These are phyloP conservation scores for Heteromeles arbutifolia DNA, from an alignment of 306 rosid species.

Conservation along the genomic window DNA sequence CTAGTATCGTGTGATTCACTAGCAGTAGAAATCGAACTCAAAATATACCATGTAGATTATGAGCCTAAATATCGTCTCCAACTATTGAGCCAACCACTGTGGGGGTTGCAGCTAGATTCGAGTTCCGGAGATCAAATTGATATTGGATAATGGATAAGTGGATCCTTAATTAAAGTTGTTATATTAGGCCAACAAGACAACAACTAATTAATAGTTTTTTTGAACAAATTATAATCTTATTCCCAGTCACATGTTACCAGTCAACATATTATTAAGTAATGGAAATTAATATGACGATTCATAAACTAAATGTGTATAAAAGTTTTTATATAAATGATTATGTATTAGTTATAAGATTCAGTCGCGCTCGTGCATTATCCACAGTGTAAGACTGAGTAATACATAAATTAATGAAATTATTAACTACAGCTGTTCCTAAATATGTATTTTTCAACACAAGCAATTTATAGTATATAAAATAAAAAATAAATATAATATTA, in stretches of 20 bases:
- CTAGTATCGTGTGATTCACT: too few relatives aligned
- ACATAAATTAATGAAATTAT: background rate
- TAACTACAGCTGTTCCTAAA: background rate
- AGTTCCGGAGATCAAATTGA: background rate
- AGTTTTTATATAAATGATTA: too few relatives aligned
- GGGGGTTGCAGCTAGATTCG: too few relatives aligned
- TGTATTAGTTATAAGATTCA: background rate
- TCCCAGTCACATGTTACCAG: too few relatives aligned
- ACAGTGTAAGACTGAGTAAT: background rate
- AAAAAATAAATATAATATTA: background rate
- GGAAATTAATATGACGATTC: too few relatives aligned
- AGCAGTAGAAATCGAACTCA: too few relatives aligned
- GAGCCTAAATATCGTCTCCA: too few relatives aligned
- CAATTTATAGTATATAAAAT: background rate
- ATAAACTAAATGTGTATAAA: too few relatives aligned
- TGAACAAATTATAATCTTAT: background rate
- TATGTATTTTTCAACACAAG: background rate
- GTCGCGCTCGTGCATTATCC: background rate
- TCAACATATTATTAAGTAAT: background rate
- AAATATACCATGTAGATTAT: too few relatives aligned
- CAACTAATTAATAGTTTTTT: slow-evolving; percentile 2
- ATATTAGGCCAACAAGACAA: slow-evolving; percentile 11
- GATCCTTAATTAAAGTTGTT: slow-evolving; percentile 2
- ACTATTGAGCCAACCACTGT: too few relatives aligned
- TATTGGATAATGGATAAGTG: background rate